Evolutionary conservation across 495 filamentous ascomycete genomes (phyloP).

Genomic region (Sphaerosporella brunnea): DNA sequence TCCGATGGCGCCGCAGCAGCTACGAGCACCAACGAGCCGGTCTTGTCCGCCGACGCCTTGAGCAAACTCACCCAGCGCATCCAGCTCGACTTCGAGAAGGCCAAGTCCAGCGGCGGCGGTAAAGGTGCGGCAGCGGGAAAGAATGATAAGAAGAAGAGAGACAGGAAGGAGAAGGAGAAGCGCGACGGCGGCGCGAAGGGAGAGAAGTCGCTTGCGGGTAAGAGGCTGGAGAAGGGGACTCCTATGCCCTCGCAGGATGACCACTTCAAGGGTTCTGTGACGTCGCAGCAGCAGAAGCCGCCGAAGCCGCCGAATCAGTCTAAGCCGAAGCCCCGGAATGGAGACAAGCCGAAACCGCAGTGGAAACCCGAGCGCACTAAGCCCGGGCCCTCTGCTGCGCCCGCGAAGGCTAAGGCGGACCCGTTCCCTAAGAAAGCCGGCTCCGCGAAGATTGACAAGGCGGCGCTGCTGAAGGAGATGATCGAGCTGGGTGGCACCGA

Average conservation of each 20-base stretch:
- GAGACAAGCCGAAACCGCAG: background rate
- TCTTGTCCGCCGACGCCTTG: conserved; percentile 20
- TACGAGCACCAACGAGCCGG: conserved; percentile 10
- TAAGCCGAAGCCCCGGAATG: conserved; percentile 1
- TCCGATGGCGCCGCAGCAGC: conserved; percentile 21
- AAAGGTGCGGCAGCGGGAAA: conserved; percentile 7
- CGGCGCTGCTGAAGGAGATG: conserved; percentile 49
- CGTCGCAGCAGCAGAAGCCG: conserved; percentile 9
- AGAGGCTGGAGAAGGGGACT: background rate
- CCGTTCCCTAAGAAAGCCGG: conserved; percentile 6
- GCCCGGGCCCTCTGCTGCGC: background rate
- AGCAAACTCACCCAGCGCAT: conserved; percentile 21
- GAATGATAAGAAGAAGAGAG: conserved; percentile 4
- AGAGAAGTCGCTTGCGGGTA: conserved; percentile 29
- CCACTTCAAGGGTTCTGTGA: background rate
- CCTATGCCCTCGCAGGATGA: background rate
- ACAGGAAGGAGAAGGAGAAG: conserved; percentile 20
- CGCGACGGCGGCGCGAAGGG: conserved; percentile 31
- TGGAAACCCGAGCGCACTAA: conserved; percentile 7
- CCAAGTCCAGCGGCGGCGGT: conserved; percentile 3
- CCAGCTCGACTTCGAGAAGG: conserved; percentile 19
- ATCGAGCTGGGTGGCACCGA: conserved; percentile 58
- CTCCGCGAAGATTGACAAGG: conserved; percentile 19
- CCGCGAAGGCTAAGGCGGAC: background rate
- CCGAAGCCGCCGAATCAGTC: background rate